phyloP scores from a whole-genome alignment of 1,139 yeast genomes.

The Suhomyces panamericanus region DNA sequence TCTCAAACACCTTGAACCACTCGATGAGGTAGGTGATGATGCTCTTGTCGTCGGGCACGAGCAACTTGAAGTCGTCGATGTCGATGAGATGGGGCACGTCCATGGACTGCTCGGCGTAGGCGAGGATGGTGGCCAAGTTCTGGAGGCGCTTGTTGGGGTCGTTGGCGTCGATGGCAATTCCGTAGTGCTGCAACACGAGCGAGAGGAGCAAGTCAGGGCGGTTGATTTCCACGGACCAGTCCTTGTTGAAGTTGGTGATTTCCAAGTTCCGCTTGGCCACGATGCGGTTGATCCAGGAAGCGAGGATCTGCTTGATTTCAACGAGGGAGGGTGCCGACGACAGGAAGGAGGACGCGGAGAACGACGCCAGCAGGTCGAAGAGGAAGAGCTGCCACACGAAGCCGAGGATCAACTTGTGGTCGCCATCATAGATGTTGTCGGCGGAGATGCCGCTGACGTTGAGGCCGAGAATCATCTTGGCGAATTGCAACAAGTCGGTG shows the following conservation, averaged over 20 bases:
- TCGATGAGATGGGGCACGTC: constrained; percentile 61
- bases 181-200: constrained; percentile 24
- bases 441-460: constrained; percentile 62
- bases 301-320: constrained; percentile 35
- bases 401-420: constrained; percentile 62
- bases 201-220: constrained; percentile 32
- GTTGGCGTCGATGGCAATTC: constrained; percentile 6
- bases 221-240: constrained; percentile 39
- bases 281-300: constrained; percentile 36
- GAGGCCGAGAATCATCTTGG: constrained; percentile 51
- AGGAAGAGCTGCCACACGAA: constrained; percentile 63
- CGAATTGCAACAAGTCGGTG: constrained; percentile 54
- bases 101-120: constrained; percentile 38
- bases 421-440: constrained; percentile 67
- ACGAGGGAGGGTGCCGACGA: constrained; percentile 36
- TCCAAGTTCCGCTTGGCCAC: constrained; percentile 21
- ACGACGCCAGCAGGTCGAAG: constrained; percentile 48
- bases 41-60: constrained; percentile 63
- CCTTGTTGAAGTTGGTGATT: constrained; percentile 37
- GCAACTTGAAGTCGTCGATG: constrained; percentile 54
- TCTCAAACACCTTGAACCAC: constrained; percentile 57
- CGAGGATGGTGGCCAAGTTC: constrained; percentile 24
- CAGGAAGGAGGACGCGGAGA: constrained; percentile 37
- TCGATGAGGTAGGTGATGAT: constrained; percentile 66
- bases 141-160: constrained; percentile 29